These are phyloP conservation scores for Leishmania mexicana DNA, from an alignment of 208 protist species.

Conservation along the genomic window DNA sequence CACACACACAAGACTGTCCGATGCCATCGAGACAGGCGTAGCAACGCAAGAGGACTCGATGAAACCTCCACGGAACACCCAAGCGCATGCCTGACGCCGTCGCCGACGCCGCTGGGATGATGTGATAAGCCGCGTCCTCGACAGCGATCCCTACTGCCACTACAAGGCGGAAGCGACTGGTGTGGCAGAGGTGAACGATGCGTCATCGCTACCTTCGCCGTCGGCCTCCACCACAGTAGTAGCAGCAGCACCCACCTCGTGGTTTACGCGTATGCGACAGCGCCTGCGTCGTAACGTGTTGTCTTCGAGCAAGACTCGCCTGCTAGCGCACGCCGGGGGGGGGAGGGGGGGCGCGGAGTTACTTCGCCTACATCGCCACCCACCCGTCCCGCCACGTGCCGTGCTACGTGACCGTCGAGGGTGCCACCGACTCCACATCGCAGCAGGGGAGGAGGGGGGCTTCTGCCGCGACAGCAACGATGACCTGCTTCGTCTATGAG, in stretches of 20 bases:
- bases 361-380: slow-evolving; percentile 20
- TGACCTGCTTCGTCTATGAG: slow-evolving; percentile 30
- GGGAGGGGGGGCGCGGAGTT: neutral
- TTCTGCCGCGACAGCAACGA: neutral
- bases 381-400: slow-evolving; percentile 31
- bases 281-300: slow-evolving; percentile 17
- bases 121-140: slow-evolving; percentile 15
- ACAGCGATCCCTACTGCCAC: slow-evolving; percentile 37
- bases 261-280: neutral
- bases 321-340: slow-evolving; percentile 19
- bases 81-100: neutral
- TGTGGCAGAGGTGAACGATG: neutral
- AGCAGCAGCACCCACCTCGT: neutral
- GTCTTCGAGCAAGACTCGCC: slow-evolving; percentile 32
- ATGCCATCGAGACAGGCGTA: neutral
- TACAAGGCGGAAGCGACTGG: neutral
- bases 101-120: slow-evolving; percentile 29
- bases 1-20: neutral
- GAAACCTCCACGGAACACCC: neutral
- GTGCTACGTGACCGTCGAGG: slow-evolving; percentile 11
- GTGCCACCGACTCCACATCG: neutral
- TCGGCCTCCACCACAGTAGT: too few species aligned
- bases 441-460: neutral
- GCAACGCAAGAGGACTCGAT: neutral
- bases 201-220: neutral